These are phyloP conservation scores for Colletotrichum paranaense DNA, from an alignment of 2,329 filamentous ascomycete genomes.

Conservation along the genomic window DNA sequence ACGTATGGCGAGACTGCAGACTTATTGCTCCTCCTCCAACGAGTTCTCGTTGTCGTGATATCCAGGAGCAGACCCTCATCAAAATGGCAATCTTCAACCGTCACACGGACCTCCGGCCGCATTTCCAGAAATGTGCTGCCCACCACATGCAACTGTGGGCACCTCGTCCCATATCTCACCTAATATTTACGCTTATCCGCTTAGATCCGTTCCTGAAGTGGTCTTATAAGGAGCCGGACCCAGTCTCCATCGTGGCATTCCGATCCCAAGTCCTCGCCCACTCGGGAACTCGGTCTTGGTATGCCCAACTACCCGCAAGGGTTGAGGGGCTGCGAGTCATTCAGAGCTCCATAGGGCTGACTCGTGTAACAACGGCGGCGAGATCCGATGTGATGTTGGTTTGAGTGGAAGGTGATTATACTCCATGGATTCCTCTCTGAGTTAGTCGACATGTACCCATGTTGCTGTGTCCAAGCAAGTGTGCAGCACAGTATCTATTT, in stretches of 20 bases:
- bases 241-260: not conserved
- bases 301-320: not conserved
- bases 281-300: not conserved
- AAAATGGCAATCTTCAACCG: not conserved
- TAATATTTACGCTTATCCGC: not conserved
- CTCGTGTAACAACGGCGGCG: not conserved
- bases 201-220: not conserved
- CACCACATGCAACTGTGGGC: not conserved
- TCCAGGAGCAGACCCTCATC: too few species aligned
- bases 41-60: not conserved
- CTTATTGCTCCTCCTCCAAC: too few species aligned
- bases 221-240: not conserved
- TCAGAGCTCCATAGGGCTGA: constrained; percentile 21
- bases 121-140: not conserved
- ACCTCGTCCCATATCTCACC: not conserved
- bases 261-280: not conserved
- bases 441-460: too few species aligned
- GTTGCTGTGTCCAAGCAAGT: too few species aligned
- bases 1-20: too few species aligned
- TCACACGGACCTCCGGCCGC: not conserved
- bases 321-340: constrained; percentile 19
- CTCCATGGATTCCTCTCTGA: too few species aligned
- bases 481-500: too few species aligned
- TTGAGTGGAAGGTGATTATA: too few species aligned
- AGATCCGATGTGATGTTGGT: too few species aligned